Base-by-base conservation (phyloP, 2,329 filamentous ascomycete genomes). In the Coniella vitis region DNA sequence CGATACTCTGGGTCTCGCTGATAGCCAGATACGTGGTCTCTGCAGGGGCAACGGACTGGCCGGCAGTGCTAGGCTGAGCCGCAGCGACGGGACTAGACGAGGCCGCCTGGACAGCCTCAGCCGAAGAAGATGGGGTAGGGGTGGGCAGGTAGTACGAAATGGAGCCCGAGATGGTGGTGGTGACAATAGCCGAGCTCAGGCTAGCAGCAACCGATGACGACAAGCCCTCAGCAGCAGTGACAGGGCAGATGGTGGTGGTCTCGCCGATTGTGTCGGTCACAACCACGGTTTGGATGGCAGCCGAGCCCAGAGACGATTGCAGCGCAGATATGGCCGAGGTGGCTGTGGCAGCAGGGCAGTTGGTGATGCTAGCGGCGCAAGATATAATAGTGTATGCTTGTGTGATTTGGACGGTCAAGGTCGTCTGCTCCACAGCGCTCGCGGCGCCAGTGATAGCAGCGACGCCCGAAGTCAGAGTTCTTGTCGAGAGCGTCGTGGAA, bases 341-440 rank as follows among this genome's bases (percentile, higher is more conserved):
- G 44, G 32, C 38, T 8, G 47, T 47, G 40, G 51, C 51, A 17
- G 57, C 57, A 12, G 61, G 61, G 56, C 61, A 63, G 57, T 63
- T 61, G 50, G 57, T 53, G 25, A 63, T 57, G 19, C 55, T 45
- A 29, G 58, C 59, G 4, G 56, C 58, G 47, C 61, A 63, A 31
- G 56, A 58, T 13, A 61, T 59, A 54, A 62, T 55, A 34, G 61
- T 63, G 56, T 58, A 36, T 7, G 49, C 44, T 22, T 53, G 51
- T 16, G 51, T 53, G 4, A 53, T 21, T 25, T 40, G 31, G 19
- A 53, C 44, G n/a, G 51, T 53, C 39, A 53, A 19, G 19, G 51
- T 53, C 1, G 51, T 53, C 47, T 53, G 51, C 47, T 47, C 44
- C n/a, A 32, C 51, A 3, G 44, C 20, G 8, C 19, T 31, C 37